Percentiles rank a stretch among this genome's conserved stretches.
phyloP scores from a whole-genome alignment of 148 eudicot species.

The Silene conica region DNA sequence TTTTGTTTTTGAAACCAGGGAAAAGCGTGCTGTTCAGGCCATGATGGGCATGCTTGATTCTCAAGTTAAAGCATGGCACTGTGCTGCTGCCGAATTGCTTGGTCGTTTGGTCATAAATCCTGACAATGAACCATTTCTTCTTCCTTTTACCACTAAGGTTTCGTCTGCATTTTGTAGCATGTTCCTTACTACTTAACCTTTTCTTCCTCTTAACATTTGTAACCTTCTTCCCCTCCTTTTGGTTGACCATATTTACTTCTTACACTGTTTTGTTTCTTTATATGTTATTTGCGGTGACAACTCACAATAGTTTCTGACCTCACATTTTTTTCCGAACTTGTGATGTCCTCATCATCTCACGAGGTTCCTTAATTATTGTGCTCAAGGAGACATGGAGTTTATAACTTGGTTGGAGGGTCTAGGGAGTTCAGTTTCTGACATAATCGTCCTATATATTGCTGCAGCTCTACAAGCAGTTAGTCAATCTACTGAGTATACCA shows the following conservation, averaged over 20 bases:
- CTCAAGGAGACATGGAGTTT: neutral
- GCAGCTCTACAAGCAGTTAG: constrained; percentile 82
- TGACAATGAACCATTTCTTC: constrained; percentile 88
- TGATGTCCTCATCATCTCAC: neutral
- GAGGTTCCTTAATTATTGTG: neutral
- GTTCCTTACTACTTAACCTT: neutral
- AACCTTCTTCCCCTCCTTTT: neutral
- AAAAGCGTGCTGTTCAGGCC: constrained; percentile 82
- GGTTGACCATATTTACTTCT: neutral
- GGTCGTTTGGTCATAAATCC: constrained; percentile 89
- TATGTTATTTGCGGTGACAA: neutral
- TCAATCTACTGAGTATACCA: constrained; percentile 80
- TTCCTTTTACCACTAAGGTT: constrained; percentile 85
- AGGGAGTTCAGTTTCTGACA: neutral
- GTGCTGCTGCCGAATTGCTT: constrained; percentile 90
- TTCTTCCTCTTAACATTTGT: neutral
- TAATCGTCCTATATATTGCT: constrained; percentile 1
- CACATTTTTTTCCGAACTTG: too few relatives aligned
- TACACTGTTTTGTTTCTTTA: too few relatives aligned
- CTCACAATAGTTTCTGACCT: too few relatives aligned
- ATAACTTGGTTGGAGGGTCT: neutral
- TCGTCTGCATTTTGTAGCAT: constrained; percentile 6
- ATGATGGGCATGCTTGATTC: constrained; percentile 83
- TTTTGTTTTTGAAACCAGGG: constrained; percentile 36
- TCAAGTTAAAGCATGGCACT: constrained; percentile 76